These are phyloP conservation scores for Pezicula rhizophila DNA, from an alignment of 2,329 filamentous ascomycete genomes.

Conservation along the genomic window DNA sequence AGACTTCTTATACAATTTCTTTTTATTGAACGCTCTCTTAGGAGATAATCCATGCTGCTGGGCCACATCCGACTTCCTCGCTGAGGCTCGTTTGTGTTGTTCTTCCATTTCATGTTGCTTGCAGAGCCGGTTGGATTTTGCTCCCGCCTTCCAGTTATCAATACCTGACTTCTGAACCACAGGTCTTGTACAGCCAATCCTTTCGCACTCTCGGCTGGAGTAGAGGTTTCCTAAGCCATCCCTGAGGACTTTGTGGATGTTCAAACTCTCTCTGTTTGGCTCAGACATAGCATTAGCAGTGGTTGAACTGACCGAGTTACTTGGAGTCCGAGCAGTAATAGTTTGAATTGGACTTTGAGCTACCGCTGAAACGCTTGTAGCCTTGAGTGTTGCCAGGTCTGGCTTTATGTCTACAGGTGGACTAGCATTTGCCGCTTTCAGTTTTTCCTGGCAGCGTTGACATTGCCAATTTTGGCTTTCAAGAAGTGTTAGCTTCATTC, in stretches of 20 bases:
- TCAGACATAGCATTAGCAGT: too few species aligned
- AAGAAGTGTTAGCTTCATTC: neutral
- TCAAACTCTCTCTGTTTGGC: too few species aligned
- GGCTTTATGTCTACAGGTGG: neutral
- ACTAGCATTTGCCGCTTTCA: neutral
- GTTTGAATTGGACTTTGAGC: too few species aligned
- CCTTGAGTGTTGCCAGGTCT: too few species aligned
- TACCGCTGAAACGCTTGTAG: too few species aligned
- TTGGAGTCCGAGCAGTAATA: too few species aligned
- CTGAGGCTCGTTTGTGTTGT: neutral
- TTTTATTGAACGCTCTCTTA: constrained; percentile 10
- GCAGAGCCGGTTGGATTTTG: neutral
- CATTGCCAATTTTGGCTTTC: neutral
- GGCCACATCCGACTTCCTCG: neutral
- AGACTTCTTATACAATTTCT: constrained; percentile 9
- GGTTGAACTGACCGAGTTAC: too few species aligned
- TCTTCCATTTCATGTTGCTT: constrained; percentile 3
- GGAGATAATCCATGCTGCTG: neutral
- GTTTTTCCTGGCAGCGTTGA: neutral
- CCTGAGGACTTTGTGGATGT: neutral
- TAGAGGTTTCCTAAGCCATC: neutral
- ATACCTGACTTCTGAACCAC: neutral
- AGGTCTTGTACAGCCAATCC: neutral
- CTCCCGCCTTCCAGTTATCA: neutral
- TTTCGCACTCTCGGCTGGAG: neutral